phyloP scores from a whole-genome alignment of 371 early-diverging fungal species.

The Pancytospora philotis region DNA sequence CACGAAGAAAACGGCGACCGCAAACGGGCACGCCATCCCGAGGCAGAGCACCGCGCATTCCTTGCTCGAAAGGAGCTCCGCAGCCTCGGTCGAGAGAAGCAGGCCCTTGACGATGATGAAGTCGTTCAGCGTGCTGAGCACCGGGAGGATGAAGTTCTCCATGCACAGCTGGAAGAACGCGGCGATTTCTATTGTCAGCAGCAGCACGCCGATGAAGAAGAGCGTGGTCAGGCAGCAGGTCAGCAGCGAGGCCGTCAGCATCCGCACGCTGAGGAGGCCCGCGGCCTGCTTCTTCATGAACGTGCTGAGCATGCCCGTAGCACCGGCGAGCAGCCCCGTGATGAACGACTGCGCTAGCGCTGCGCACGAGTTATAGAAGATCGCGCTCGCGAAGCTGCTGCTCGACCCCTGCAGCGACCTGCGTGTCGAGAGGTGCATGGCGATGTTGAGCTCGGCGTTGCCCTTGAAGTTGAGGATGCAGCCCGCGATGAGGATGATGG shows the following conservation, averaged over 20 bases:
- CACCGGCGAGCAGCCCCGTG: not conserved
- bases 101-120: not conserved
- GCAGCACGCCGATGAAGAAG: not conserved
- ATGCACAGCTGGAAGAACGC: not conserved
- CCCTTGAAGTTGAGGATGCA: constrained; percentile 60
- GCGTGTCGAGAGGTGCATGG: constrained; percentile 44
- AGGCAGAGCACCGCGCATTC: not conserved
- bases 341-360: not conserved
- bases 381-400: not conserved
- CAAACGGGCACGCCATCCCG: not conserved
- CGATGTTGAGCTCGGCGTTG: constrained; percentile 58
- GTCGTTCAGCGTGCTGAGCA: not conserved
- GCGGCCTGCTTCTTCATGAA: not conserved
- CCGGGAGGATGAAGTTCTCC: not conserved
- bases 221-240: not conserved
- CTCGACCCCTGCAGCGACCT: not conserved
- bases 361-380: too few species aligned
- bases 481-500: constrained; percentile 53
- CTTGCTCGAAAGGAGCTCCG: not conserved
- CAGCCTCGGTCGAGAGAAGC: not conserved
- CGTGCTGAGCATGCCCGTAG: too few species aligned
- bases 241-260: not conserved
- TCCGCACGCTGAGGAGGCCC: not conserved
- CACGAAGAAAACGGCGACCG: not conserved
- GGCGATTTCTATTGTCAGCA: not conserved